Evolutionary conservation across 257 asterid genomes (phyloP).

Genomic region (Solanum microdontum): DNA sequence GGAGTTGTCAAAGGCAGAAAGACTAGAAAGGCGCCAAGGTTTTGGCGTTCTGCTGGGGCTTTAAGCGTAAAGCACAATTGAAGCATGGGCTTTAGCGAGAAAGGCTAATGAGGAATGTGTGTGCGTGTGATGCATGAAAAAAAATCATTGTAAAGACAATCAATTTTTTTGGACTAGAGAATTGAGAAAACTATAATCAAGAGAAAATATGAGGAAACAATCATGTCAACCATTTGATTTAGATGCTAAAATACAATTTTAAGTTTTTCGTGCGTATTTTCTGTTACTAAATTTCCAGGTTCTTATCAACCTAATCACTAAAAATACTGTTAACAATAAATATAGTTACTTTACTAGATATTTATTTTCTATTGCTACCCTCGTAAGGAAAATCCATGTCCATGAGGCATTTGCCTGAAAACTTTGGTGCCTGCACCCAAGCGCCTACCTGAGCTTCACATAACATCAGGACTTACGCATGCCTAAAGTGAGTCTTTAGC

Average conservation of each 20-base stretch:
- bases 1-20: background rate
- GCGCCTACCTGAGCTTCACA: background rate
- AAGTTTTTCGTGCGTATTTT: background rate
- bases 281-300: background rate
- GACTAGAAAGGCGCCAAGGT: background rate
- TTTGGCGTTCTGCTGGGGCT: background rate
- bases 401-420: background rate
- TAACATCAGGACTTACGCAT: background rate
- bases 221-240: background rate
- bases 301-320: background rate
- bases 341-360: background rate
- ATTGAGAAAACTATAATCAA: background rate
- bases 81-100: background rate
- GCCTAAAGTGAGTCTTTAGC: background rate
- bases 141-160: background rate
- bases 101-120: background rate
- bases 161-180: background rate
- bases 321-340: background rate
- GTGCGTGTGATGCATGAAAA: background rate
- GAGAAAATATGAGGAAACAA: background rate
- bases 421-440: background rate
- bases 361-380: background rate
- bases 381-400: background rate
- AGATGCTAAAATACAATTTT: background rate
- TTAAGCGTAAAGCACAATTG: background rate